phyloP scores from a whole-genome alignment of 768 basidiomycete species.

The Pisolithus orientalis region DNA sequence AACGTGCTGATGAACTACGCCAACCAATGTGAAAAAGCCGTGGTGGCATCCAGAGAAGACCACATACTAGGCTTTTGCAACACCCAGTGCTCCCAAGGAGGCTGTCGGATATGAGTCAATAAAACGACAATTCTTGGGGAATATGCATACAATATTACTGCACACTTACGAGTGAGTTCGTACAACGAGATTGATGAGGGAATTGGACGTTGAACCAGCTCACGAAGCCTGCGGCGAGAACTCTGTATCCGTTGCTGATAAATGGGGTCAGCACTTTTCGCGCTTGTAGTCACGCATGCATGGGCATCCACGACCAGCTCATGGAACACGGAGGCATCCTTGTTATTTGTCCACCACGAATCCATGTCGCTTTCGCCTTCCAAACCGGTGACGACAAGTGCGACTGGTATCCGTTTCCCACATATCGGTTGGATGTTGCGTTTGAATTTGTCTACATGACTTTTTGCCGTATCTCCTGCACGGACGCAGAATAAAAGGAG shows the following conservation, averaged over 20 bases:
- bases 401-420: conserved; percentile 1
- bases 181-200: background rate
- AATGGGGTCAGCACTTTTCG: background rate
- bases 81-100: background rate
- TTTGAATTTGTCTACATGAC: background rate
- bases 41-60: background rate
- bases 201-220: background rate
- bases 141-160: background rate
- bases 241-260: background rate
- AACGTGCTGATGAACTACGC: background rate
- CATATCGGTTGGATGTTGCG: too few relatives aligned
- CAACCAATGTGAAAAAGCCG: background rate
- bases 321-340: background rate
- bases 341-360: conserved; percentile 27
- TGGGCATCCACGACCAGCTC: background rate
- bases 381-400: conserved; percentile 12
- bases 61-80: background rate
- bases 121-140: background rate
- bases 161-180: background rate
- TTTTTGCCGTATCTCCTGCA: background rate
- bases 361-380: conserved; percentile 17
- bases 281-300: background rate
- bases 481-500: background rate
- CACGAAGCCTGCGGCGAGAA: background rate
- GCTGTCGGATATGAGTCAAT: background rate